Evolutionary conservation across 257 asterid species (phyloP).

Genomic region (Przewalskia tangutica): DNA sequence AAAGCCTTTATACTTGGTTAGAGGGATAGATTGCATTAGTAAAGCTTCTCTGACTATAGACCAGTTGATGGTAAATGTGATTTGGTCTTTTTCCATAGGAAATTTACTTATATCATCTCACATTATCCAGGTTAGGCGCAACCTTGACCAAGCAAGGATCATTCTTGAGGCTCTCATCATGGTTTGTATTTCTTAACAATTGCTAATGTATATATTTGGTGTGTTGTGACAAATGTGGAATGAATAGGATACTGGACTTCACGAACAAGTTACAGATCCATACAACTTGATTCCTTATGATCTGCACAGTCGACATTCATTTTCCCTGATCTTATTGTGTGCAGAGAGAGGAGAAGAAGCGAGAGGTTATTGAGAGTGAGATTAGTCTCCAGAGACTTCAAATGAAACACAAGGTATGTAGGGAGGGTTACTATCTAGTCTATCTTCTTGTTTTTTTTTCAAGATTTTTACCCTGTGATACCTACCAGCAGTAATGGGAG

Average conservation of each 20-base stretch:
- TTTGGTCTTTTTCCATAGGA: background rate
- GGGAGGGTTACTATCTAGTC: background rate
- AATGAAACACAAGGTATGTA: constrained; percentile 77
- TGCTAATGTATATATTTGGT: background rate
- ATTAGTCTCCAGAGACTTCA: constrained; percentile 85
- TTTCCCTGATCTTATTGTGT: constrained; percentile 8
- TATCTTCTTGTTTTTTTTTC: background rate
- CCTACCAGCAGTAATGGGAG: background rate
- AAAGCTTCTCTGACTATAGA: background rate
- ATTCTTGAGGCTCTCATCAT: constrained; percentile 73
- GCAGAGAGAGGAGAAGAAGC: constrained; percentile 95
- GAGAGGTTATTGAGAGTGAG: constrained; percentile 82
- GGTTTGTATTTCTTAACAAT: constrained; percentile 30
- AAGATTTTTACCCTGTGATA: background rate
- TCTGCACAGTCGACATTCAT: background rate
- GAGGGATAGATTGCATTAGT: background rate
- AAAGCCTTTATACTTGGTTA: background rate
- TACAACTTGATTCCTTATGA: background rate
- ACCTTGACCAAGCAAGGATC: constrained; percentile 91
- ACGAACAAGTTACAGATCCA: background rate
- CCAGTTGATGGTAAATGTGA: background rate
- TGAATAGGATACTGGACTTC: constrained; percentile 1
- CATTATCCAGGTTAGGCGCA: constrained; percentile 85
- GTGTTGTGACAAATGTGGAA: background rate
- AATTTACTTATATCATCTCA: background rate